Evolutionary conservation across 495 filamentous ascomycete genomes (phyloP), one percentile per base, ranked within the genome.

Genomic region (Chaetomium fimeti): DNA sequence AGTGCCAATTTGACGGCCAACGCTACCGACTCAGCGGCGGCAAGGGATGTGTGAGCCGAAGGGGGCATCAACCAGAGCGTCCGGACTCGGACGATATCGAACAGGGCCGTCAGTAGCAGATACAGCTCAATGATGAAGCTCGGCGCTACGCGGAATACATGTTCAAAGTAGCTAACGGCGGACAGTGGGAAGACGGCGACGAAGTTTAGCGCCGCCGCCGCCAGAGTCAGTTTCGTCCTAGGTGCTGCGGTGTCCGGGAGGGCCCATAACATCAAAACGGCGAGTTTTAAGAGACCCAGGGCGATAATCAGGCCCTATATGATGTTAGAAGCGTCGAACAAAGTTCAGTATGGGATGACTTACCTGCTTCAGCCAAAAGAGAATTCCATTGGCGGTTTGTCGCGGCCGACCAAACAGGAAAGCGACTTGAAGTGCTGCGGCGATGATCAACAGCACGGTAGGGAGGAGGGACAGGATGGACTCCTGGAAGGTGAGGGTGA

Each of bases 71-170:
- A 18, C 59, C 59, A 61, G 20, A 61, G 59, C 13, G 59, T 61
- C 48, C 59, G 27, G 5, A 53, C 59, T 3, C 59, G 24, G 20
- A 51, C 47, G 4, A 61, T 20, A 42, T 61, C 59, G 20, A 61
- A 52, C 27, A 61, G 20, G 5, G 25, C 11, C 5, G 59, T 61
- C 18, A 61, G 32, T 5, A 61, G 59, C 5, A 61, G 59, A 18
- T 61, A 61, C 7, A 61, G 12, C 47, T 61, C 43, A 15, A 61
- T 52, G 59, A 52, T 51, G 20, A 61, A 61, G 47, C 59, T 61
- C 8, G 59, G 59, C 1, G 59, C 43, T 28, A 51, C 59, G 18
- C 59, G 59, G 47, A 49, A 53, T 9, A 11, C 48, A 51, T 61
- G 59, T 15, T 61, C 59, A 61, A 61, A 61, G 59, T 61, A 61